Percentiles rank a stretch among this genome's conserved stretches.
phyloP scores from a whole-genome alignment of 495 filamentous ascomycete genomes.

The Haplographium delicatum region DNA sequence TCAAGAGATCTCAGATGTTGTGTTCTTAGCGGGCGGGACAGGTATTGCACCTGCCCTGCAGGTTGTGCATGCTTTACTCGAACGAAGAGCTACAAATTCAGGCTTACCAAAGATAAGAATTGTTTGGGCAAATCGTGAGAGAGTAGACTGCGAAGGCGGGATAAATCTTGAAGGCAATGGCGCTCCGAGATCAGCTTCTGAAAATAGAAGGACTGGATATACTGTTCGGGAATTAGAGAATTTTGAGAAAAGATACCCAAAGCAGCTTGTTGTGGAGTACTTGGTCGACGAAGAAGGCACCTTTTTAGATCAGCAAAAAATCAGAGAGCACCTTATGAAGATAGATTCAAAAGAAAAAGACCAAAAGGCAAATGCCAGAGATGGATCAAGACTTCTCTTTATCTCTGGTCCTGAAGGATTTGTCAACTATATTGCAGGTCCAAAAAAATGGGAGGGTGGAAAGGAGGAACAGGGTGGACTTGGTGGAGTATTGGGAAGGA shows the following conservation, averaged over 20 bases:
- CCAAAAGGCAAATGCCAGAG: neutral
- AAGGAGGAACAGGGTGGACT: constrained; percentile 63
- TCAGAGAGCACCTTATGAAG: constrained; percentile 30
- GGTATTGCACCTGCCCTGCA: constrained; percentile 91
- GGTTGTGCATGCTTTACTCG: constrained; percentile 56
- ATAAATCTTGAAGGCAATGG: constrained; percentile 8
- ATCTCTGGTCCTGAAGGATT: constrained; percentile 91
- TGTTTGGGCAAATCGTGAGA: constrained; percentile 60
- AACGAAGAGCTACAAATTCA: constrained; percentile 23
- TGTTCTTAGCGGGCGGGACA: constrained; percentile 91
- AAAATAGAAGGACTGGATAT: constrained; percentile 10
- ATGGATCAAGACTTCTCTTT: constrained; percentile 53
- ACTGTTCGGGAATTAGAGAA: constrained; percentile 59
- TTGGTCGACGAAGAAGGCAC: constrained; percentile 72
- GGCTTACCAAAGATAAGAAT: constrained; percentile 42
- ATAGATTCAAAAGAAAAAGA: constrained; percentile 25
- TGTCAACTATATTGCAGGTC: constrained; percentile 69
- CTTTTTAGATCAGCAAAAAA: constrained; percentile 50
- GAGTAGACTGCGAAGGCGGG: constrained; percentile 53
- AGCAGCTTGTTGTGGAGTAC: constrained; percentile 58
- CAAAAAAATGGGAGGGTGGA: constrained; percentile 67
- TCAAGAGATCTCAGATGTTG: constrained; percentile 38
- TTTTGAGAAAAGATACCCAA: constrained; percentile 49
- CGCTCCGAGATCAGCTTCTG: constrained; percentile 24
- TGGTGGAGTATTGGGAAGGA: constrained; percentile 34